phyloP scores from a whole-genome alignment of 306 rosid species.

The Dryas octopetala region DNA sequence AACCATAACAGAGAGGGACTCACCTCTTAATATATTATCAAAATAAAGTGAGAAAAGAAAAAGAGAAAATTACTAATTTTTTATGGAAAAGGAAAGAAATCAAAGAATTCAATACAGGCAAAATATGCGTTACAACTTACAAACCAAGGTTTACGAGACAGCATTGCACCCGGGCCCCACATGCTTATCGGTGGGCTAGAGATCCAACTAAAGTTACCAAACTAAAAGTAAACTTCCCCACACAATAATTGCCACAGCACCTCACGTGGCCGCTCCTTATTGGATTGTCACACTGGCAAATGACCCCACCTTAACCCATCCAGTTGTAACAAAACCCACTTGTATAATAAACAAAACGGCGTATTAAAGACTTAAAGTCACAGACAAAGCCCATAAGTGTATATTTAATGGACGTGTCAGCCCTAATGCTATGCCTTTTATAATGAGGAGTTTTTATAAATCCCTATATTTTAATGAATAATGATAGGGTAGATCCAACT shows the following conservation, averaged over 20 bases:
- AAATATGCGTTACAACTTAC: not conserved
- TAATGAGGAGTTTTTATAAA: too few relatives aligned
- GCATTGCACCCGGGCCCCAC: not conserved
- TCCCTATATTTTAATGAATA: too few relatives aligned
- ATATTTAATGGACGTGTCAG: too few relatives aligned
- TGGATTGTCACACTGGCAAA: conserved; percentile 28
- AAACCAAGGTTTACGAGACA: not conserved
- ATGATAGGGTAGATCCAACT: too few relatives aligned
- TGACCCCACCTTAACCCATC: conserved; percentile 32
- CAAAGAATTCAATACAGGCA: not conserved
- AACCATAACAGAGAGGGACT: not conserved
- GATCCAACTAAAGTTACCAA: conserved; percentile 7
- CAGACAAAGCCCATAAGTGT: too few relatives aligned
- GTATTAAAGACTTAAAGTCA: not conserved
- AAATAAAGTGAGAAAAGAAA: not conserved
- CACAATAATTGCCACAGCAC: conserved; percentile 31
- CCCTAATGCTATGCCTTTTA: too few relatives aligned
- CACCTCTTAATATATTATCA: not conserved
- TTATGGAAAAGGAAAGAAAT: not conserved
- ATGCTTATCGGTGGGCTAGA: conserved; percentile 19
- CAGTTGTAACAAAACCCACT: conserved; percentile 43
- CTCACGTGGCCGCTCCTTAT: conserved; percentile 35
- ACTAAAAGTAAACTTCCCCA: not conserved
- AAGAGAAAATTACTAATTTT: not conserved
- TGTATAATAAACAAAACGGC: not conserved